Conservation (phyloP, 1,139 yeast genomes). For the Nadsonia starkeyi-henricii region DNA sequence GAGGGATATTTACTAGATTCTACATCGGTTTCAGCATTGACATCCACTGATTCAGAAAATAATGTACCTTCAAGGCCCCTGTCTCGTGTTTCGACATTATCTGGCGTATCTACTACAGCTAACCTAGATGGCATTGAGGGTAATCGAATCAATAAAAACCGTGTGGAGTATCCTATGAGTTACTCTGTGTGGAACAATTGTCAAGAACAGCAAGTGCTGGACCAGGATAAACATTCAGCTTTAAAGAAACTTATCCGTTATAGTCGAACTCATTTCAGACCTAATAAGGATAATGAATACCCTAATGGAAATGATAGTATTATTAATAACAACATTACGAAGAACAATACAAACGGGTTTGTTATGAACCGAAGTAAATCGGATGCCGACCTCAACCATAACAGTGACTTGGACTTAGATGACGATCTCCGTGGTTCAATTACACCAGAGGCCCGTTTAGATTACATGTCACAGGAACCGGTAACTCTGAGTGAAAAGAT, state of each 20-base stretch:
- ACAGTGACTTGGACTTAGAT: not conserved
- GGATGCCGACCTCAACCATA: conserved; percentile 1
- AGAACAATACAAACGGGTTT: not conserved
- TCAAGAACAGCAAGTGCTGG: not conserved
- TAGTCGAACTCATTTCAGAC: not conserved
- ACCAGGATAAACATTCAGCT: not conserved
- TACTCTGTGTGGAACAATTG: conserved; percentile 15
- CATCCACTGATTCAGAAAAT: too few relatives aligned
- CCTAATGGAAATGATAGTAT: not conserved
- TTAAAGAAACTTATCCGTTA: not conserved
- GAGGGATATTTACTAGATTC: too few relatives aligned
- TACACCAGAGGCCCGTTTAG: conserved; percentile 11
- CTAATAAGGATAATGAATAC: too few relatives aligned
- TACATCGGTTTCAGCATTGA: too few relatives aligned
- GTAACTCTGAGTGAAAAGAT: conserved; percentile 21
- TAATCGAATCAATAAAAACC: conserved; percentile 30
- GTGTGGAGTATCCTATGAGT: conserved; percentile 29
- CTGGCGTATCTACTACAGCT: conserved; percentile 57
- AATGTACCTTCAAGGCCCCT: conserved; percentile 33
- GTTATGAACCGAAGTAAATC: not conserved
- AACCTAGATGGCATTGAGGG: conserved; percentile 65
- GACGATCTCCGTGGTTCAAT: not conserved
- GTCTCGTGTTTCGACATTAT: conserved; percentile 48
- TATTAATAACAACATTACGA: not conserved
- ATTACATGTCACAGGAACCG: conserved; percentile 19